These are phyloP conservation scores for Lasiosphaeria ovina DNA, from an alignment of 495 filamentous ascomycete genomes.

Conservation along the genomic window DNA sequence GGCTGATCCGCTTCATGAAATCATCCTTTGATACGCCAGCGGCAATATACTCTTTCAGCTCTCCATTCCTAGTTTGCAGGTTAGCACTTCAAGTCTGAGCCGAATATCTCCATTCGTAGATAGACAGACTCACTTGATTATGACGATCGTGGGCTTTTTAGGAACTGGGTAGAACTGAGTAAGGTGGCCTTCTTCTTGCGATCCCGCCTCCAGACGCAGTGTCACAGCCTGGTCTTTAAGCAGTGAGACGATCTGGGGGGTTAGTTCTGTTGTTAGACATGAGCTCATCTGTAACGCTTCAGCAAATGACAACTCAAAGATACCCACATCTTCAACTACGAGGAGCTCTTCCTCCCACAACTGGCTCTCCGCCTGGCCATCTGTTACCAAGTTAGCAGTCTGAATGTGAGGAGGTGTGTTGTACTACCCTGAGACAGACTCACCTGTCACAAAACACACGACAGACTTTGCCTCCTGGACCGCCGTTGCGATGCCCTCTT, in stretches of 20 bases:
- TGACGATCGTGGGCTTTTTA: slow-evolving; percentile 68
- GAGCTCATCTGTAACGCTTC: too few relatives aligned
- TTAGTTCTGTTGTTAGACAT: slow-evolving; percentile 2
- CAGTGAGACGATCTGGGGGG: slow-evolving; percentile 40
- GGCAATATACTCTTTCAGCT: slow-evolving; percentile 63
- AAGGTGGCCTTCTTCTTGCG: slow-evolving; percentile 75
- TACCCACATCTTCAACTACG: slow-evolving; percentile 53
- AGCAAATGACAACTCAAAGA: not conserved
- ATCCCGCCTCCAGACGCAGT: slow-evolving; percentile 66
- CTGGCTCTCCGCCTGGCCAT: slow-evolving; percentile 61
- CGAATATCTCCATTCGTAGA: not conserved
- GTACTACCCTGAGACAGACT: slow-evolving; percentile 4
- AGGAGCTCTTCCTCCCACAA: slow-evolving; percentile 79
- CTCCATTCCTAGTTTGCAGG: slow-evolving; percentile 47
- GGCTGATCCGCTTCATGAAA: slow-evolving; percentile 50
- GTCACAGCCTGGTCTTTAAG: slow-evolving; percentile 60
- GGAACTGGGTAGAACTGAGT: slow-evolving; percentile 75
- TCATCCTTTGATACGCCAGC: slow-evolving; percentile 57
- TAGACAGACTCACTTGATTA: slow-evolving; percentile 64
- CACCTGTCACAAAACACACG: slow-evolving; percentile 52
- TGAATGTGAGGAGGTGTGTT: not conserved
- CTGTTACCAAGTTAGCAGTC: slow-evolving; percentile 32
- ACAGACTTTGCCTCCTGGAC: slow-evolving; percentile 56
- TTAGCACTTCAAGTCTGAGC: not conserved
- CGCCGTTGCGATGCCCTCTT: slow-evolving; percentile 74